phyloP scores from a whole-genome alignment of 1,139 yeast genomes.

The Blastobotrys ciferrii region DNA sequence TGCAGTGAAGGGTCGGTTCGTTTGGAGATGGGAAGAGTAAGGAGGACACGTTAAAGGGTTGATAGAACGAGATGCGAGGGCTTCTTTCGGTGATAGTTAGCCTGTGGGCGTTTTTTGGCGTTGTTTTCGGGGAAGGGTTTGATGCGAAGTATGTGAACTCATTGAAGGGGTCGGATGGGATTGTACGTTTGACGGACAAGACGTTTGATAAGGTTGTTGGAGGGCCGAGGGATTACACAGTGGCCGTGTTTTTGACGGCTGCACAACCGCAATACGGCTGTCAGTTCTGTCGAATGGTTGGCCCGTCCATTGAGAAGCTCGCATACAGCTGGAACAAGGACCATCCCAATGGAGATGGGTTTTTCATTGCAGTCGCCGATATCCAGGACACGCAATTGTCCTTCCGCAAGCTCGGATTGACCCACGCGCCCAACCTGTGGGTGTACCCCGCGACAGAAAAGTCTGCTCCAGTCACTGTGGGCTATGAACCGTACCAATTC shows the following conservation, averaged over 20 bases:
- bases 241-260: constrained; percentile 71
- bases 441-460: constrained; percentile 59
- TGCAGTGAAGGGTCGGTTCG: no score
- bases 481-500: constrained; percentile 46
- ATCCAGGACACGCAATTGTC: constrained; percentile 53
- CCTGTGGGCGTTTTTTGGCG: not conserved
- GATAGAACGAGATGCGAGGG: not conserved
- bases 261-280: constrained; percentile 73
- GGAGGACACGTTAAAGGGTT: not conserved
- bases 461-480: constrained; percentile 33
- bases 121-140: not conserved
- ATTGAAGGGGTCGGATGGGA: constrained; percentile 28
- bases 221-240: constrained; percentile 69
- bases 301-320: constrained; percentile 62
- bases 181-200: constrained; percentile 55
- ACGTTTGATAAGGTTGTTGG: constrained; percentile 58
- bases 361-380: constrained; percentile 76
- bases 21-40: no score
- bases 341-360: constrained; percentile 47
- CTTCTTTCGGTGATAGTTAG: not conserved
- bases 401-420: constrained; percentile 55
- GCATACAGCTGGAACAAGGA: constrained; percentile 58
- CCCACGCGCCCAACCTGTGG: constrained; percentile 77
- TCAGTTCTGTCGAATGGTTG: constrained; percentile 65
- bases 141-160: constrained; percentile 8